phyloP scores from a whole-genome alignment of 73 alveolate genomes.

The Uronychia setigera region DNA sequence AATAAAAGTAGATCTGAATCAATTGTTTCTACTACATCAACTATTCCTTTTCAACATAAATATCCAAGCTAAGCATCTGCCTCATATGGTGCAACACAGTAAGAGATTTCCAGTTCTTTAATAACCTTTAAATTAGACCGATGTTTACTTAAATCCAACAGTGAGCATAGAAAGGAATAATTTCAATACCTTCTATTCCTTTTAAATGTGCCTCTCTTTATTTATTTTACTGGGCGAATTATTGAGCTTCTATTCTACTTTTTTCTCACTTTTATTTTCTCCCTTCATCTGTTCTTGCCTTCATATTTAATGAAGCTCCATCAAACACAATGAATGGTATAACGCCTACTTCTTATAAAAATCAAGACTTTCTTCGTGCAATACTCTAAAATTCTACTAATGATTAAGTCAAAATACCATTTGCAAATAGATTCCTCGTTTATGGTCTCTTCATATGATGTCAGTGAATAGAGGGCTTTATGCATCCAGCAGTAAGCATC shows the following conservation, averaged over 20 bases:
- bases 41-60: constrained; percentile 60
- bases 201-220: neutral
- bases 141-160: constrained; percentile 72
- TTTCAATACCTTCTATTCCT: neutral
- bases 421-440: neutral
- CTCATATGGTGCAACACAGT: constrained; percentile 88
- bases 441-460: no score
- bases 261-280: constrained; percentile 43
- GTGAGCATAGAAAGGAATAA: constrained; percentile 24
- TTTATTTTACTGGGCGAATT: no score
- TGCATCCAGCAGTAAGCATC: constrained; percentile 94
- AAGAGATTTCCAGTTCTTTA: constrained; percentile 68
- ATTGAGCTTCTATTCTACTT: constrained; percentile 37
- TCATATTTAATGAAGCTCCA: constrained; percentile 78
- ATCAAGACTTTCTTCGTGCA: constrained; percentile 45
- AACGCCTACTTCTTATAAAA: constrained; percentile 64
- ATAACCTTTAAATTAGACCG: constrained; percentile 75
- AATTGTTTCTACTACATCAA: constrained; percentile 82
- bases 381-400: neutral
- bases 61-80: constrained; percentile 92
- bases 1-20: constrained; percentile 86
- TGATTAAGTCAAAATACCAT: neutral
- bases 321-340: constrained; percentile 81
- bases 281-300: constrained; percentile 57
- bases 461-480: neutral